Conservation (phyloP, 2,329 filamentous ascomycete species). For the Epichloe sylvatica region DNA sequence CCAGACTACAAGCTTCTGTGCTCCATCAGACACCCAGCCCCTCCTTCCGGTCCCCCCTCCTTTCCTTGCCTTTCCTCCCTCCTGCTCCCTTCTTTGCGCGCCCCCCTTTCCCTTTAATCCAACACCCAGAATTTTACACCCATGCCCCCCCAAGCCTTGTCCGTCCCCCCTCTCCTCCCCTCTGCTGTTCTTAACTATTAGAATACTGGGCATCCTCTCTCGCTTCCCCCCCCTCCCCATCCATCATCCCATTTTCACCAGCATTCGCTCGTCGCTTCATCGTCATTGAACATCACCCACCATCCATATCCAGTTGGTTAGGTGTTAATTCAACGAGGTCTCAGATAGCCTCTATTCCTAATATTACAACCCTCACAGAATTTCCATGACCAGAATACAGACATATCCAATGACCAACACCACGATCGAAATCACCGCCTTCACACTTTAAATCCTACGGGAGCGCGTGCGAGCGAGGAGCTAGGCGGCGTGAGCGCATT, state of each 20-base stretch:
- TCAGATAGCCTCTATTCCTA: slow-evolving; percentile 16
- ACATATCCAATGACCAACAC: slow-evolving; percentile 38
- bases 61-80: slow-evolving; percentile 2
- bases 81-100: slow-evolving; percentile 9
- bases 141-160: slow-evolving; percentile 1
- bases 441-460: slow-evolving; percentile 61
- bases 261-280: slow-evolving; percentile 11
- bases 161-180: slow-evolving; percentile 5
- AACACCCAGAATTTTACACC: slow-evolving; percentile 7
- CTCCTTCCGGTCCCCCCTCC: slow-evolving; percentile 9
- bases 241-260: slow-evolving; percentile 5
- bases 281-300: slow-evolving; percentile 7
- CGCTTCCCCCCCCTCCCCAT: slow-evolving; percentile 13
- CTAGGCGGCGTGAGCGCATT: slow-evolving; percentile 22
- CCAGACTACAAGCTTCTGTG: not conserved
- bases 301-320: slow-evolving; percentile 14
- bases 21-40: slow-evolving; percentile 17
- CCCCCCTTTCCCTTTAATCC: slow-evolving; percentile 9
- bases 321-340: slow-evolving; percentile 15
- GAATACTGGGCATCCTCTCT: slow-evolving; percentile 10
- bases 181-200: slow-evolving; percentile 7
- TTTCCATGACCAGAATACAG: slow-evolving; percentile 29
- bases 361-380: slow-evolving; percentile 18
- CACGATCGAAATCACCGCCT: slow-evolving; percentile 36
- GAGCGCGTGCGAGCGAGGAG: slow-evolving; percentile 48